phyloP scores from a whole-genome alignment of 805 yeast genomes.

The fission yeast (Schizosaccharomyces pombe) region DNA sequence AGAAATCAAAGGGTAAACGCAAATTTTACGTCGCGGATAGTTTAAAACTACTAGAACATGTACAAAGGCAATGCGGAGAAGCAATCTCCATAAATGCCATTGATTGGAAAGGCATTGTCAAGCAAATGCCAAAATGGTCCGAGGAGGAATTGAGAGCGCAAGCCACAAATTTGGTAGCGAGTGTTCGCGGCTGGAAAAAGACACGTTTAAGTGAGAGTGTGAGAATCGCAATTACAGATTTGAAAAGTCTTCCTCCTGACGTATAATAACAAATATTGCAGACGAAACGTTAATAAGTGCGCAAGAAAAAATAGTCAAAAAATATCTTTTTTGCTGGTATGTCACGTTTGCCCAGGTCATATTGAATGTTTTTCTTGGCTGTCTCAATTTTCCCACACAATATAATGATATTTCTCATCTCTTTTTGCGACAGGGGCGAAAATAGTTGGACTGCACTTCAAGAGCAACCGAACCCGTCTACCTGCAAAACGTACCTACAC shows the following conservation, averaged over 20 bases:
- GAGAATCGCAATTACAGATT: background rate
- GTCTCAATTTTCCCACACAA: no score
- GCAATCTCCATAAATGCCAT: background rate
- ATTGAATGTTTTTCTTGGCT: no score
- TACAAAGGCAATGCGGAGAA: background rate
- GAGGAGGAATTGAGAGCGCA: background rate
- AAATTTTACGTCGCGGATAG: background rate
- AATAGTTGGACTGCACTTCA: no score
- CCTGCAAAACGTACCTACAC: no score
- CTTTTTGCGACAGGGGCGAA: no score
- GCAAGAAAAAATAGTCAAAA: no score
- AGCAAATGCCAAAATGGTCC: background rate
- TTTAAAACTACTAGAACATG: background rate
- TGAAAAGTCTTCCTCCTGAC: background rate
- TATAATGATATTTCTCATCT: no score
- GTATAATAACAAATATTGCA: background rate
- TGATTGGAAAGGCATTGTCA: background rate
- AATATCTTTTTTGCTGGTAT: no score
- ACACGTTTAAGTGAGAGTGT: background rate
- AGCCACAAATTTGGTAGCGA: background rate
- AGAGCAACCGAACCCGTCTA: no score
- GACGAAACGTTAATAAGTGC: no score
- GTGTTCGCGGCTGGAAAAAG: background rate
- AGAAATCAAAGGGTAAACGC: background rate
- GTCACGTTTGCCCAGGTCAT: no score